Base-by-base conservation (phyloP, 495 filamentous ascomycete species). In the Penicillium cataractarum region DNA sequence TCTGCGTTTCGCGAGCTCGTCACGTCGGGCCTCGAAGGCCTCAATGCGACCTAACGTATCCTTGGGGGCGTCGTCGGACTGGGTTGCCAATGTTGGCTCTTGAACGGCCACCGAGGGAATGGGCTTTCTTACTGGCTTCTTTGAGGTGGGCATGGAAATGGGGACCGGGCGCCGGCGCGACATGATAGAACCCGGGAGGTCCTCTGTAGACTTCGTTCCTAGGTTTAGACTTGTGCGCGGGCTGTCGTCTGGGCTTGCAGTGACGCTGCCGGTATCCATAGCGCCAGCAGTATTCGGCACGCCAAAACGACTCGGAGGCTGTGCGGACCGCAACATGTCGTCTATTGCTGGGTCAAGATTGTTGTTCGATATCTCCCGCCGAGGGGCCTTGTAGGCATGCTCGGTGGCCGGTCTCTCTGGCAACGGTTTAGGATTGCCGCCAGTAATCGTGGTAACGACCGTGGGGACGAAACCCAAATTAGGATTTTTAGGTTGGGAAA, bases 241-340 rank as follows among this genome's bases (percentile, higher is more conserved):
- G 54, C 79, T 84, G 26, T 78, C 68, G 53, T 77, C 63, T 3
- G 61, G 61, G 32, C 64, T 74, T 50, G 50, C 78, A 21, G 67
- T 69, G 17, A 33, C 48, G 37, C 48, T 57, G 17, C 83, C 80
- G 13, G 79, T 82, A 3, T 85, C 80, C n/a, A 86, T 84, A 31
- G 44, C 32, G 32, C n/a, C n/a, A n/a, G n/a, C n/a, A n/a, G 69
- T 89, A 89, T 3, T 92, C 17, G 89, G 89, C 50, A 87, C 76
- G 72, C 88, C 92, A 77, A 91, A 92, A 42, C 89, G 89, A 57
- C 89, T 93, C 0, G 72, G 69, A 8, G 86, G 89, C 53, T 88
- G 80, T 24, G 71, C 61, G 37, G 68, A 58, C 27, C 76, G 58
- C 55, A 73, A 68, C 50, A 80, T 58, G 44, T 70, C 69, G 39